Conservation (phyloP, 2,329 filamentous ascomycete species). For the Diaporthe sp. region DNA sequence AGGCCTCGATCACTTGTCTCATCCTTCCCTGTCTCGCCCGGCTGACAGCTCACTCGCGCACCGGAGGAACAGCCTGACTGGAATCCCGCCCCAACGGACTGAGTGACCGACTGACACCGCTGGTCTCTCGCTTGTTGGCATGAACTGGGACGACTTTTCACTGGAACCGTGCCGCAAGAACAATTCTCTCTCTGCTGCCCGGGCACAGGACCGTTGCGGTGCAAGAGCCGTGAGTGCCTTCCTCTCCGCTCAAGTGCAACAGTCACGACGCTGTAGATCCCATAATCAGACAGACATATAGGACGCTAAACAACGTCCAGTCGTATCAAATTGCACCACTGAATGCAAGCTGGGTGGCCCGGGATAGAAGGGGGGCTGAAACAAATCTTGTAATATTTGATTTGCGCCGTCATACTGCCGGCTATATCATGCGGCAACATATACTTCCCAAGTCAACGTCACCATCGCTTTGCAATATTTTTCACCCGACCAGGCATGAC, state of each 20-base stretch:
- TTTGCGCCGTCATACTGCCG: slow-evolving; percentile 22
- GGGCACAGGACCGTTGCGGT: neutral
- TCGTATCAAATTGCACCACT: neutral
- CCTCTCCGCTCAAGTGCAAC: neutral
- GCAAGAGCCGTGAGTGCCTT: neutral
- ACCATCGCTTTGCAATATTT: slow-evolving; percentile 31
- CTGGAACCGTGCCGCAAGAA: neutral
- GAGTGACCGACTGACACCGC: neutral
- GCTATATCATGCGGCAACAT: slow-evolving; percentile 5
- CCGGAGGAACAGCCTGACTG: neutral
- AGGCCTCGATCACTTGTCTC: slow-evolving; percentile 35
- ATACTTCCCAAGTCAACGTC: slow-evolving; percentile 2
- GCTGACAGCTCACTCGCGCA: neutral
- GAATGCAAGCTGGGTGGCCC: neutral
- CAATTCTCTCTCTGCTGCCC: neutral
- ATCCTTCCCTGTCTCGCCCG: neutral
- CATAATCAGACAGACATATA: neutral
- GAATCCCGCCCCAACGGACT: neutral
- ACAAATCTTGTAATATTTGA: slow-evolving; percentile 33
- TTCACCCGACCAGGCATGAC: slow-evolving; percentile 5
- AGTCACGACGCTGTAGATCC: no score
- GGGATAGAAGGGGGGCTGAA: neutral
- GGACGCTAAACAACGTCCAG: neutral
- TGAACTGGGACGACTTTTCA: neutral
- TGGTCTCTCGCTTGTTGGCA: slow-evolving; percentile 8